Evolutionary conservation across 2,329 filamentous ascomycete species (phyloP), one percentile per base, ranked within the genome.

Genomic region (Colletotrichum kahawae): DNA sequence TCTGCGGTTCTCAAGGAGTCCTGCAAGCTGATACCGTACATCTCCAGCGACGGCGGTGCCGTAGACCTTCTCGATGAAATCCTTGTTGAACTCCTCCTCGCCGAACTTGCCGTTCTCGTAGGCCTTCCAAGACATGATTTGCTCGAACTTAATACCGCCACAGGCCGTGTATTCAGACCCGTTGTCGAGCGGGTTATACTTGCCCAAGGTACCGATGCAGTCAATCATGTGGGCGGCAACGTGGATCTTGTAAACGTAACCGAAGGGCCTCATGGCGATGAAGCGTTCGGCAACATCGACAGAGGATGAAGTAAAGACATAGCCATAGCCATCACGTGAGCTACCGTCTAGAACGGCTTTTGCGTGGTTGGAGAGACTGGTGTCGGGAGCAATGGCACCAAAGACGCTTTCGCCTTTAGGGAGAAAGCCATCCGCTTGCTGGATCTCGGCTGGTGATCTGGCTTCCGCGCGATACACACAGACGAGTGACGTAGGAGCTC

Each of bases 161-260:
- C 69, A 4, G 7, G 65, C 65, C 4, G 70, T 43, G 43, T 56
- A 73, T 56, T 73, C 65, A 24, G 5, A 16, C 24, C 56, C 33
- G 9, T 57, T 5, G 9, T 31, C 1, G 14, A 64, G 9, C 24
- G 36, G 38, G 27, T 69, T 63, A 34, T 63, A 29, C 6, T 69
- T 38, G 13, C 57, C 38, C 9, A 73, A 66, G 6, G 70, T 73
- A 12, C 27, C 70, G 2, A n/a, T 5, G 43, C 7, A 64, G n/a
- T 73, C 70, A 5, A 73, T 69, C 56, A 69, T 73, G 56, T 73
- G 69, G 24, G 70, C 29, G 2, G 64, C 16, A 1, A 57, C 38
- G n/a, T 73, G 56, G 7, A 73, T 69, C n/a, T 57, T 56, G 33
- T 73, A 73, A 24, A 73, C 5, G 18, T 56, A 73, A 2, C 38